Evolutionary conservation across 2,329 filamentous ascomycete genomes (phyloP).

Genomic region (Colletotrichum navitas): DNA sequence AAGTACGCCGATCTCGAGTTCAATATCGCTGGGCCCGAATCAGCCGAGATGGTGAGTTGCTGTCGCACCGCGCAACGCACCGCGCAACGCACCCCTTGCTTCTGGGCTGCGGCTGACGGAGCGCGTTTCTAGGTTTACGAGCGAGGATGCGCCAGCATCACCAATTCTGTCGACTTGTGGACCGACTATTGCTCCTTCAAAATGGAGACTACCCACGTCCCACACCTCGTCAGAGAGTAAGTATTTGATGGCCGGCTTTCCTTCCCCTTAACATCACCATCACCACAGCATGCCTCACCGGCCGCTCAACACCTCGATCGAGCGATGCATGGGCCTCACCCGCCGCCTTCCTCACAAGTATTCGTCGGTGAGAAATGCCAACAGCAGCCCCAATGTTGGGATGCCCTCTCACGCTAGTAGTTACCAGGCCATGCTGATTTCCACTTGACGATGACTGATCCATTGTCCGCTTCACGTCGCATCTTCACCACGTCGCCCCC

Average conservation of each 20-base stretch:
- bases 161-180: conserved; percentile 96
- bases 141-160: conserved; percentile 91
- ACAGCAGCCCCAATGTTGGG: conserved; percentile 68
- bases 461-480: conserved; percentile 59
- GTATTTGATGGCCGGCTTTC: conserved; percentile 76
- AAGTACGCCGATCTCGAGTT: conserved; percentile 99
- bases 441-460: conserved; percentile 54
- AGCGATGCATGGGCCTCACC: conserved; percentile 48
- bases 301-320: conserved; percentile 57
- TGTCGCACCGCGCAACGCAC: conserved; percentile 3
- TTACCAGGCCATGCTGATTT: conserved; percentile 71
- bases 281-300: conserved; percentile 58
- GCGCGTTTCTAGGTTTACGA: conserved; percentile 82
- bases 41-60: conserved; percentile 89
- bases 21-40: conserved; percentile 95
- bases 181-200: conserved; percentile 98
- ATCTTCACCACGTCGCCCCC: conserved; percentile 47
- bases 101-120: conserved; percentile 1
- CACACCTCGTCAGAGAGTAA: conserved; percentile 99
- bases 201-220: conserved; percentile 95
- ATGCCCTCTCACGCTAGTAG: conserved; percentile 73
- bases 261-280: conserved; percentile 73
- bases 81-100: conserved; percentile 30
- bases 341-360: conserved; percentile 51
- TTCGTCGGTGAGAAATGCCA: conserved; percentile 80